Conservation (phyloP, 176 grass and related monocot species). For the Aegilops bicornis region DNA sequence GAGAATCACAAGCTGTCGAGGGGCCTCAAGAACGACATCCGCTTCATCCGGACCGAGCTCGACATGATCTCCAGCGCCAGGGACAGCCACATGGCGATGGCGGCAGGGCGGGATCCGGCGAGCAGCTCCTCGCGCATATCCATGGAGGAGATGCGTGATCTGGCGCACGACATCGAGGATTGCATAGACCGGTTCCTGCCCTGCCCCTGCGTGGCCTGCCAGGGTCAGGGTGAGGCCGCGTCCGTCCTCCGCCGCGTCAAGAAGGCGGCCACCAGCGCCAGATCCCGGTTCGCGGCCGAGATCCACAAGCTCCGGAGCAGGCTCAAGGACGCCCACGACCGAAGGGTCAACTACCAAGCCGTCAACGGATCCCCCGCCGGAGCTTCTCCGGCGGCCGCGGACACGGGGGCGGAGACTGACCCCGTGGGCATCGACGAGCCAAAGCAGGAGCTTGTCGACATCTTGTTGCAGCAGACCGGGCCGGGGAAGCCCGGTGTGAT, state of each 20-base stretch:
- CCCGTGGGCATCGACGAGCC: slow-evolving; percentile 3
- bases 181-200: slow-evolving; percentile 2
- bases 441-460: not conserved
- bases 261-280: not conserved
- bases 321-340: slow-evolving; percentile 2
- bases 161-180: slow-evolving; percentile 7
- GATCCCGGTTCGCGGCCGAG: not conserved
- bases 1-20: slow-evolving; percentile 6
- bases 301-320: not conserved
- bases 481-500: not conserved
- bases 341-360: not conserved
- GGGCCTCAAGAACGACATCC: slow-evolving; percentile 4
- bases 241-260: slow-evolving; percentile 1
- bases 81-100: not conserved
- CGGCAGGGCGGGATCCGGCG: not conserved
- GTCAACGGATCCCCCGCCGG: not conserved
- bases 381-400: not conserved
- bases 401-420: not conserved
- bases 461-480: not conserved
- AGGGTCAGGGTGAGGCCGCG: not conserved
- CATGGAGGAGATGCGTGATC: slow-evolving; percentile 16
- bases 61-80: not conserved
- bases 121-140: not conserved
- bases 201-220: slow-evolving; percentile 9
- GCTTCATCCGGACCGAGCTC: slow-evolving; percentile 14